Base-by-base conservation (phyloP, 768 basidiomycete genomes). In the Nidula microcarpa region DNA sequence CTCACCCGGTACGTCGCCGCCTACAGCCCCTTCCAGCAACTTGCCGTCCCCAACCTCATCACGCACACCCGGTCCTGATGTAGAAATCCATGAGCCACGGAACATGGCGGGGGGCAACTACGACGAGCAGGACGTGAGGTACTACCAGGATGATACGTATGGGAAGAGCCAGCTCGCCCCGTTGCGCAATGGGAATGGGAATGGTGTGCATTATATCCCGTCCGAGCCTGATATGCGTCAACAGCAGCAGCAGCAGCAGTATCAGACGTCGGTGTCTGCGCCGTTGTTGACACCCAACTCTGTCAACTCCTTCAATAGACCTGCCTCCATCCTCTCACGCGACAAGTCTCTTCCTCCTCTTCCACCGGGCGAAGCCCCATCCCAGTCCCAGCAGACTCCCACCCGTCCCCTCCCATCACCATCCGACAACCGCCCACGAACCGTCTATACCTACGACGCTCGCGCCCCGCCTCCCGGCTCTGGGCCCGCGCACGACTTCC, bases 311-410 rank as follows among this genome's bases (percentile, higher is more conserved):
- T 51, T 60, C 56, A 49, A 56, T 51, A 53, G 49, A 59, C 56
- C 55, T 57, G 47, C 54, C 52, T 57, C 60, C 41, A 16, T 57
- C 35, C 56, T 79, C 51, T 69, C 74, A 14, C 74, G 86, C 47
- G 89, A 92, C 55, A 93, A 93, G 61, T 86, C 83, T 5, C 68
- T 93, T 3, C 91, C 91, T 4, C 90, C 91, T 8, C 76, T 93
- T 41, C 91, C 91, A 1, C 86, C 87, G 2, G 78, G 74, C 13
- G 76, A 76, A 61, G 63, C 72, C 32, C 71, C 71, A 47, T 68
- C 71, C 30, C 60, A 60, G 11, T 37, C 32, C 33, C 10, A 6
- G 16, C 33, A 30, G n/a, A 39, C n/a, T 39, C n/a, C 37, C 37
- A n/a, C n/a, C n/a, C 37, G 37, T 8, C 37, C 37, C n/a, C 37